These are phyloP conservation scores for Fusarium liriodendri DNA, from an alignment of 2,329 filamentous ascomycete genomes.

Conservation along the genomic window DNA sequence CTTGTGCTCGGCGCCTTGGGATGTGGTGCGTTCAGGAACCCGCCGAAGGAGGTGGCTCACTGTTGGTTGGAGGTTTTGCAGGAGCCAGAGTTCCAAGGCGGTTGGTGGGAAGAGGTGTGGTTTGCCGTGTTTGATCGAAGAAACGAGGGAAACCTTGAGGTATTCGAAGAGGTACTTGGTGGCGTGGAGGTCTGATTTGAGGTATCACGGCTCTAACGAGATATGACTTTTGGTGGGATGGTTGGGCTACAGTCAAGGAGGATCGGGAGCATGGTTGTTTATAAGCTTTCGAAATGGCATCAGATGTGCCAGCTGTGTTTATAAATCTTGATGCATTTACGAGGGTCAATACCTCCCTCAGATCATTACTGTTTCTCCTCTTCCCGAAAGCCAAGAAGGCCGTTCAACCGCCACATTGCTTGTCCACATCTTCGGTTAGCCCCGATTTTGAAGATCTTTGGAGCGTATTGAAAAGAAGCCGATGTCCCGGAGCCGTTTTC, in stretches of 20 bases:
- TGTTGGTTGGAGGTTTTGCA: constrained; percentile 71
- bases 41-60: constrained; percentile 68
- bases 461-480: not conserved
- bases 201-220: not conserved
- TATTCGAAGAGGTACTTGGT: constrained; percentile 59
- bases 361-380: not conserved
- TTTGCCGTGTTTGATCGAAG: constrained; percentile 70
- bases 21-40: constrained; percentile 75
- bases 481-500: not conserved
- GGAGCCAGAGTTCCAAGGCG: constrained; percentile 70
- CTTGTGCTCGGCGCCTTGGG: constrained; percentile 77
- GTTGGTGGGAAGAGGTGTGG: constrained; percentile 72
- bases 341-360: not conserved
- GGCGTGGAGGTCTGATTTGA: constrained; percentile 46
- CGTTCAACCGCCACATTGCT: not conserved
- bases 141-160: constrained; percentile 61
- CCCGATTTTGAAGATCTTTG: not conserved
- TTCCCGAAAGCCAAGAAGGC: not conserved
- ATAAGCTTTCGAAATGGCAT: not conserved
- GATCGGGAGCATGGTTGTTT: not conserved
- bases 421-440: not conserved
- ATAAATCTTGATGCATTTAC: not conserved
- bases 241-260: not conserved
- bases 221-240: not conserved
- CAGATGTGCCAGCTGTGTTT: not conserved